Evolutionary conservation across 805 yeast genomes (phyloP).

Genomic region (Komagataella pastoris): DNA sequence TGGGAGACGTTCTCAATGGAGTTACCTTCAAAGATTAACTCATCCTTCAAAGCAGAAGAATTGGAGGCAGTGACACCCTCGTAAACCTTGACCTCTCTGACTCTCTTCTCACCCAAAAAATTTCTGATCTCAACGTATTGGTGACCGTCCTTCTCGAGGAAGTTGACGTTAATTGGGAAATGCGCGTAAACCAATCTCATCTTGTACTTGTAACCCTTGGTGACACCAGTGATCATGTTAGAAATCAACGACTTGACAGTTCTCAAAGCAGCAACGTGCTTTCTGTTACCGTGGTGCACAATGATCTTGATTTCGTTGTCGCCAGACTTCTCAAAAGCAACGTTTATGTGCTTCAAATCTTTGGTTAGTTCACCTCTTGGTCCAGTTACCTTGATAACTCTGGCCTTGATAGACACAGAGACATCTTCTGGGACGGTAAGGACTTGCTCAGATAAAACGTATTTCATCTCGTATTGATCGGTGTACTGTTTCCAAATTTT

Average conservation of each 20-base stretch:
- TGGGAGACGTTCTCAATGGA: slow-evolving; percentile 96
- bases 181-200: slow-evolving; percentile 99
- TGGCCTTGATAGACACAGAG: slow-evolving; percentile 80
- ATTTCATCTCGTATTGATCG: slow-evolving; percentile 28
- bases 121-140: slow-evolving; percentile 92
- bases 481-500: not conserved
- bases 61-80: slow-evolving; percentile 83
- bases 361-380: slow-evolving; percentile 94
- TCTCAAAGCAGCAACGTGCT: slow-evolving; percentile 99
- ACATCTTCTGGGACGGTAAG: slow-evolving; percentile 83
- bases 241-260: slow-evolving; percentile 92
- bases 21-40: slow-evolving; percentile 86
- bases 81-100: slow-evolving; percentile 73
- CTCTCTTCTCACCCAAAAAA: slow-evolving; percentile 98
- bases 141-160: slow-evolving; percentile 64
- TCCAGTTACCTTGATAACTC: slow-evolving; percentile 82
- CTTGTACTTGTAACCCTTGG: slow-evolving; percentile 98
- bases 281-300: slow-evolving; percentile 98
- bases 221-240: slow-evolving; percentile 97
- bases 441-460: slow-evolving; percentile 47
- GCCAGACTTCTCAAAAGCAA: slow-evolving; percentile 73
- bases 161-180: slow-evolving; percentile 99
- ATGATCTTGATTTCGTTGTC: slow-evolving; percentile 70
- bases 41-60: slow-evolving; percentile 85
- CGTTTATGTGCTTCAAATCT: slow-evolving; percentile 89